phyloP scores from a whole-genome alignment of 306 rosid genomes.

The Gastrolobium villosum region DNA sequence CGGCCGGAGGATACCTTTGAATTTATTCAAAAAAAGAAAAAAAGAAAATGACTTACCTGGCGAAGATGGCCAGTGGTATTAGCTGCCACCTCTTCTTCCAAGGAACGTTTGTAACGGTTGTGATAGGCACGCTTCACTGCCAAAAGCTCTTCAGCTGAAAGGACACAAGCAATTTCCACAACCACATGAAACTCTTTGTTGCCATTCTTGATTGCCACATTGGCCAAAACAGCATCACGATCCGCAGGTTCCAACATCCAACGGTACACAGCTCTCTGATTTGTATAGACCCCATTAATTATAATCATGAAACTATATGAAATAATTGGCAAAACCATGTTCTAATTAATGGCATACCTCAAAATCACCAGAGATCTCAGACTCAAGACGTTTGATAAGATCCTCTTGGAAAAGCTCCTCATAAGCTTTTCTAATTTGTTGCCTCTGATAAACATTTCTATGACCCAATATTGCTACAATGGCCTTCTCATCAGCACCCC shows the following conservation, averaged over 20 bases:
- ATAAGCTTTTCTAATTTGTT: slow-evolving; percentile 77
- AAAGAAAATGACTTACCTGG: slow-evolving; percentile 59
- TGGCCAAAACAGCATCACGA: slow-evolving; percentile 77
- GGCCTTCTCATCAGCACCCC: slow-evolving; percentile 86
- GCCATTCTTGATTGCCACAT: slow-evolving; percentile 67
- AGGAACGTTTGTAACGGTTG: slow-evolving; percentile 72
- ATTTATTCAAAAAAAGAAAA: too few species aligned
- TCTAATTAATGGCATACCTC: slow-evolving; percentile 64
- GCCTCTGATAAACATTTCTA: slow-evolving; percentile 75
- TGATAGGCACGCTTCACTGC: slow-evolving; percentile 77
- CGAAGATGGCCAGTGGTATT: slow-evolving; percentile 74
- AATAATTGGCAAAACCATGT: not conserved
- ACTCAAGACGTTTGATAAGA: slow-evolving; percentile 86
- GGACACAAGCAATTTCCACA: slow-evolving; percentile 70
- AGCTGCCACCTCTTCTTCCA: slow-evolving; percentile 89
- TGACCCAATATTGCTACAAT: slow-evolving; percentile 67
- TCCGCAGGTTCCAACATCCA: slow-evolving; percentile 84
- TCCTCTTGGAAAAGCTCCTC: slow-evolving; percentile 69
- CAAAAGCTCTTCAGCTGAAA: slow-evolving; percentile 76
- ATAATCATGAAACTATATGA: not conserved
- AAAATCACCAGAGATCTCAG: slow-evolving; percentile 85
- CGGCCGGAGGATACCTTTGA: too few species aligned
- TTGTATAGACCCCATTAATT: not conserved
- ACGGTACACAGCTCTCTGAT: slow-evolving; percentile 74
- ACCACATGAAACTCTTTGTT: slow-evolving; percentile 56